These are phyloP conservation scores for Dothiorella sarmentorum DNA, from an alignment of 2,329 filamentous ascomycete species.

Conservation along the genomic window DNA sequence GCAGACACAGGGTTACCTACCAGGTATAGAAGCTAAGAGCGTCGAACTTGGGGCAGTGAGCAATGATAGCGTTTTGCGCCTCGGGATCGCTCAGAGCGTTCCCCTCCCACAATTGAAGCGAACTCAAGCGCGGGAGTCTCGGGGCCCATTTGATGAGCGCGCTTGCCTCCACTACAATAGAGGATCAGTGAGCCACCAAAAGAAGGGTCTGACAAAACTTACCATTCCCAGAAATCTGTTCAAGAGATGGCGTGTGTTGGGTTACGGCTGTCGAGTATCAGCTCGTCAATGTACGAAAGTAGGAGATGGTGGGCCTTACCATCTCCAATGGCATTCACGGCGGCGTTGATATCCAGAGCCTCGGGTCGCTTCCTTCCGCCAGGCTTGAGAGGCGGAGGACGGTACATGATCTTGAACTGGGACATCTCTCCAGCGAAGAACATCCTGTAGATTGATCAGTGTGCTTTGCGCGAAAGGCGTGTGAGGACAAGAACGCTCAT, in stretches of 20 bases:
- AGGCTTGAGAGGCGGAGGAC: conserved; percentile 25
- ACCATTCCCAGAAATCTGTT: conserved; percentile 56
- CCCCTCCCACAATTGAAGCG: conserved; percentile 60
- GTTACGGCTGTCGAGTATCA: conserved; percentile 39
- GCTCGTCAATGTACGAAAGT: not conserved
- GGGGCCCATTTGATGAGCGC: conserved; percentile 58
- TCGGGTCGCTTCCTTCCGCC: conserved; percentile 29
- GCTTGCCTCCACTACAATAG: conserved; percentile 45
- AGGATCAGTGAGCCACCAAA: not conserved
- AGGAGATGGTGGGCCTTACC: conserved; percentile 34
- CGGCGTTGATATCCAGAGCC: conserved; percentile 40
- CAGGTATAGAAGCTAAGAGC: conserved; percentile 58
- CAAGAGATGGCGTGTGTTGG: conserved; percentile 52
- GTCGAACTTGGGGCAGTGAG: conserved; percentile 59
- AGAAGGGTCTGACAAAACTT: conserved; percentile 21
- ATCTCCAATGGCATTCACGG: conserved; percentile 49
- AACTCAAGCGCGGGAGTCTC: conserved; percentile 55
- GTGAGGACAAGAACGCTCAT: no score
- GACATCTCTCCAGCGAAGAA: conserved; percentile 52
- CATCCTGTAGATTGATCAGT: conserved; percentile 30
- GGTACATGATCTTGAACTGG: conserved; percentile 38
- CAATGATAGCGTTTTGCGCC: conserved; percentile 51
- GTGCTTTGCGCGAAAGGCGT: not conserved
- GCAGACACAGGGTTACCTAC: conserved; percentile 26
- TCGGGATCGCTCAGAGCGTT: conserved; percentile 55